These are phyloP conservation scores for Chenopodium formosanum DNA, from an alignment of 148 eudicot species.

Conservation along the genomic window DNA sequence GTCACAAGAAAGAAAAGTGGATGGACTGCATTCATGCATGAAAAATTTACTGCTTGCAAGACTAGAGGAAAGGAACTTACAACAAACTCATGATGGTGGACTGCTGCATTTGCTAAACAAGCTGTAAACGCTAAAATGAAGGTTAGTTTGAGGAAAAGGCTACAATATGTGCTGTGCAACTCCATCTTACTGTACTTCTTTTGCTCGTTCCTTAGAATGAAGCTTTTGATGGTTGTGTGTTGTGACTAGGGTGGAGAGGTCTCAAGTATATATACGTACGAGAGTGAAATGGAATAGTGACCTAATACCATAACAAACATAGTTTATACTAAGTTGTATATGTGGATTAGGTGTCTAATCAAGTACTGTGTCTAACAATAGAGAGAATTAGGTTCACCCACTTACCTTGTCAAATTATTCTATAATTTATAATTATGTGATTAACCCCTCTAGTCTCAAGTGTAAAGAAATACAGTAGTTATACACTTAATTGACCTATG, in stretches of 20 bases:
- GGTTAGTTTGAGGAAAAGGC: constrained; percentile 35
- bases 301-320: constrained; percentile 18
- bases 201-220: constrained; percentile 3
- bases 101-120: constrained; percentile 9
- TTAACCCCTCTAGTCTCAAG: not conserved
- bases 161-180: constrained; percentile 15
- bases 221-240: constrained; percentile 13
- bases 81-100: constrained; percentile 3
- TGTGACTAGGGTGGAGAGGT: not conserved
- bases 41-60: not conserved
- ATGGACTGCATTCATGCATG: not conserved
- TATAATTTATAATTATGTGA: not conserved
- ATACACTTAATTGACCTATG: too few species aligned
- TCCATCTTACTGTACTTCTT: constrained; percentile 33
- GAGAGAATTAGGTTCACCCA: constrained; percentile 54
- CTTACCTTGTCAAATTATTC: constrained; percentile 21
- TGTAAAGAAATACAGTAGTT: not conserved
- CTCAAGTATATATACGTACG: constrained; percentile 21
- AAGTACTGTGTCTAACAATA: constrained; percentile 17
- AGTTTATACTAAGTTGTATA: constrained; percentile 4
- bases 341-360: constrained; percentile 41
- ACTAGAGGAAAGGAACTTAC: constrained; percentile 8
- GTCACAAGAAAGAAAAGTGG: not conserved
- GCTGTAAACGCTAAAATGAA: constrained; percentile 32
- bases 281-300: constrained; percentile 9